phyloP scores from a whole-genome alignment of 2,329 filamentous ascomycete species.

The Fusarium coffeatum region DNA sequence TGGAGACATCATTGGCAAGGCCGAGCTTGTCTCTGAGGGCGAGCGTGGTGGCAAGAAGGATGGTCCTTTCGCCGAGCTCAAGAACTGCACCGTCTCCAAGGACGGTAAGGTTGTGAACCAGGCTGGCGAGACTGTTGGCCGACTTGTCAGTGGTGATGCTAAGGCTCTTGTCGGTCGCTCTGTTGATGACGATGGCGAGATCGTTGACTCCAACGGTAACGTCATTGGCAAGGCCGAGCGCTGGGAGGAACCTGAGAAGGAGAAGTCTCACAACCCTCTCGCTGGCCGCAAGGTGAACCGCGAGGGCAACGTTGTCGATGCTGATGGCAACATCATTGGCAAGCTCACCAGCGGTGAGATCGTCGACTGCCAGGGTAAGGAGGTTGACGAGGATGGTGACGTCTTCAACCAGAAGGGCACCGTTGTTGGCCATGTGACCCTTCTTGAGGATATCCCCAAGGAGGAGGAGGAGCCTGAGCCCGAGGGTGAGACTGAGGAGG shows the following conservation, averaged over 20 bases:
- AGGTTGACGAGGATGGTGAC: constrained; percentile 77
- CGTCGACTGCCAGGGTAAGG: constrained; percentile 72
- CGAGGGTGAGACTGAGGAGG: constrained; percentile 63
- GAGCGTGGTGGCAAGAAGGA: constrained; percentile 73
- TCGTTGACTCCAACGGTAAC: constrained; percentile 80
- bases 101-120: constrained; percentile 75
- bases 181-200: constrained; percentile 85
- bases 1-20: constrained; percentile 76
- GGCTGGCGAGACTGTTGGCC: constrained; percentile 77
- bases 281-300: constrained; percentile 67
- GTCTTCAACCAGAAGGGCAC: constrained; percentile 76
- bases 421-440: constrained; percentile 74
- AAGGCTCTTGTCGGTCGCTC: constrained; percentile 78
- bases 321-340: constrained; percentile 70
- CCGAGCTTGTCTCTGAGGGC: constrained; percentile 74
- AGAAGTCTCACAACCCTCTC: constrained; percentile 64
- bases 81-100: constrained; percentile 73
- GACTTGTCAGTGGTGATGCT: constrained; percentile 75
- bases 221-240: constrained; percentile 68
- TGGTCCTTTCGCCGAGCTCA: constrained; percentile 75
- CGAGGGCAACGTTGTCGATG: constrained; percentile 69
- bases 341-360: constrained; percentile 76
- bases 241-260: constrained; percentile 67
- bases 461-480: constrained; percentile 61
- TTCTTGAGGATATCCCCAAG: constrained; percentile 67